phyloP scores from a whole-genome alignment of 2,329 filamentous ascomycete species.

The Xylaria digitata region DNA sequence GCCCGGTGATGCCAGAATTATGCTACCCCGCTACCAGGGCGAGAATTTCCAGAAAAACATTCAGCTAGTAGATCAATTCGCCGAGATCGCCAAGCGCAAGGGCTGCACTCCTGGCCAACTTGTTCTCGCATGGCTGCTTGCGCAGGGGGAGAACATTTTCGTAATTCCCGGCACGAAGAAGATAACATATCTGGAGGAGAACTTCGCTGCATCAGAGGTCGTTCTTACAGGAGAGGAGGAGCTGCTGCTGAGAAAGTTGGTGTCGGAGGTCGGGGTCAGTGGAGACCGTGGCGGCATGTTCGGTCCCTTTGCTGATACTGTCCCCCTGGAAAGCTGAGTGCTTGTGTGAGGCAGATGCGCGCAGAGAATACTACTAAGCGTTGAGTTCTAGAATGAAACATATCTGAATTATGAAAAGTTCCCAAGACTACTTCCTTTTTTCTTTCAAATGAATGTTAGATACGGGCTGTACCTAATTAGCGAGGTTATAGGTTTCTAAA shows the following conservation, averaged over 20 bases:
- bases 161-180: constrained; percentile 55
- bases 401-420: too few species aligned
- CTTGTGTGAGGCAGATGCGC: too few species aligned
- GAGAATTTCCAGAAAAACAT: constrained; percentile 65
- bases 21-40: constrained; percentile 55
- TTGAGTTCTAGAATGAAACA: too few species aligned
- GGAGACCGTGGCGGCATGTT: constrained; percentile 27
- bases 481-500: too few species aligned
- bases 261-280: constrained; percentile 23
- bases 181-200: constrained; percentile 53
- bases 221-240: constrained; percentile 44
- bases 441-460: too few species aligned
- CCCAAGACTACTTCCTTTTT: too few species aligned
- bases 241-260: constrained; percentile 39
- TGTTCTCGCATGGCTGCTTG: constrained; percentile 66
- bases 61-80: constrained; percentile 45
- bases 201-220: constrained; percentile 45
- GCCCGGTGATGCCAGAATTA: constrained; percentile 17
- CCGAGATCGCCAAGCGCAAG: constrained; percentile 46
- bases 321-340: constrained; percentile 3
- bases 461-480: too few species aligned
- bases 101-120: constrained; percentile 63
- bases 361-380: too few species aligned
- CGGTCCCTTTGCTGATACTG: constrained; percentile 22
- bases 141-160: constrained; percentile 58